Percentiles rank a stretch among this genome's conserved stretches.
phyloP scores from a whole-genome alignment of 2,329 filamentous ascomycete species.

The Albifimbria verrucaria region DNA sequence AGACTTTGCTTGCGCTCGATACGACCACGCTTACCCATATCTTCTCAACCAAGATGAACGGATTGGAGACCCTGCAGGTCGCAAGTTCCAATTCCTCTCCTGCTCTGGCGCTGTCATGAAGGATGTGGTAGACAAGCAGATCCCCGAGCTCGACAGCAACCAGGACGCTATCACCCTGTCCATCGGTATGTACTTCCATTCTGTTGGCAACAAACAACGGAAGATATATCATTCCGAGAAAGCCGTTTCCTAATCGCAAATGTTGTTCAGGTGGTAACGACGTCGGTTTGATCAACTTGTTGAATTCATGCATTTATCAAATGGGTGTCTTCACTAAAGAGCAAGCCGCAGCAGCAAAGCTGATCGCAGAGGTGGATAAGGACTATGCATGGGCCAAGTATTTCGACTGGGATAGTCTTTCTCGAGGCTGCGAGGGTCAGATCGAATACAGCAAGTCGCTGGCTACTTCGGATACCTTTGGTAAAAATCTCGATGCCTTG shows the following conservation, averaged over 20 bases:
- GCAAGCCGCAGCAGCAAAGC: not conserved
- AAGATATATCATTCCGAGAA: no score
- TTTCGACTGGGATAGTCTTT: not conserved
- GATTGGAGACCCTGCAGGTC: constrained; percentile 6
- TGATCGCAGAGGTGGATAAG: not conserved
- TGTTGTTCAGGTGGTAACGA: not conserved
- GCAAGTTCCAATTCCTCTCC: constrained; percentile 13
- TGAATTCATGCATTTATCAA: not conserved
- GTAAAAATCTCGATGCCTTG: not conserved
- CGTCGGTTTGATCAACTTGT: not conserved
- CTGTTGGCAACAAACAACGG: not conserved
- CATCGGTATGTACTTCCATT: constrained; percentile 5
- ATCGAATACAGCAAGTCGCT: not conserved
- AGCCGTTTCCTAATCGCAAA: not conserved
- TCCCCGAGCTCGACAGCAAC: constrained; percentile 5
- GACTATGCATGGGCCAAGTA: not conserved
- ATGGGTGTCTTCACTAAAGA: not conserved
- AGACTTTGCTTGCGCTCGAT: constrained; percentile 12
- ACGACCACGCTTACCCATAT: constrained; percentile 10
- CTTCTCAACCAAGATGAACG: constrained; percentile 9
- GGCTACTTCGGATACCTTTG: not conserved
- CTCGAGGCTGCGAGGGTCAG: not conserved
- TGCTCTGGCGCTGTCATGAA: constrained; percentile 11
- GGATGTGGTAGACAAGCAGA: constrained; percentile 11
- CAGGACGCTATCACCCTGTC: constrained; percentile 10